Conservation (phyloP, 495 filamentous ascomycete genomes). For the Xylaria venustula region DNA sequence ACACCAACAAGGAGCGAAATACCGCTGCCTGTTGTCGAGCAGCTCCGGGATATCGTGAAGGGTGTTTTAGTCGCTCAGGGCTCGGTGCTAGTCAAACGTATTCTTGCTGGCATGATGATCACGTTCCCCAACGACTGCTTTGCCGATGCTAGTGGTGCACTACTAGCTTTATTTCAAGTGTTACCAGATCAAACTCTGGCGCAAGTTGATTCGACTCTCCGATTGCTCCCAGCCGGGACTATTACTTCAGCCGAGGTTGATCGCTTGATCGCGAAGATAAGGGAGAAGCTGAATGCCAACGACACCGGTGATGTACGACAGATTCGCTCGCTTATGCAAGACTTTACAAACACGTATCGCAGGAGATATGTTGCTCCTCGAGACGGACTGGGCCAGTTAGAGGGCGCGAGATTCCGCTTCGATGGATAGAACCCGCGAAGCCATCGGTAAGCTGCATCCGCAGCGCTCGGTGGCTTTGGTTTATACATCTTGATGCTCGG, state of each 20-base stretch:
- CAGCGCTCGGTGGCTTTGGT: no score
- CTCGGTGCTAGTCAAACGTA: constrained; percentile 75
- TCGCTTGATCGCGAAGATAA: constrained; percentile 63
- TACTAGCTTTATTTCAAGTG: constrained; percentile 84
- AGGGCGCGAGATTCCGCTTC: constrained; percentile 84
- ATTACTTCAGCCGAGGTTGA: constrained; percentile 63
- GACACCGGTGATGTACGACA: constrained; percentile 63
- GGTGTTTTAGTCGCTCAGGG: constrained; percentile 69
- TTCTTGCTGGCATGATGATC: constrained; percentile 98
- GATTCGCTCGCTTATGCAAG: constrained; percentile 83
- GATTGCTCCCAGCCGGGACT: constrained; percentile 77
- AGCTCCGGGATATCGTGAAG: constrained; percentile 70
- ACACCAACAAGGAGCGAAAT: constrained; percentile 70
- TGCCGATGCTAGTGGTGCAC: constrained; percentile 86
- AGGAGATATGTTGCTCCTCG: constrained; percentile 91
- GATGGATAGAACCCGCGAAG: constrained; percentile 50
- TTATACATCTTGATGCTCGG: no score
- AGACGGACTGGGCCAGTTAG: constrained; percentile 81
- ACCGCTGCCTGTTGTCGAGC: constrained; percentile 46
- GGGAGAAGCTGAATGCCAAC: constrained; percentile 63
- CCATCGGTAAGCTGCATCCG: no score
- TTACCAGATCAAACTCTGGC: constrained; percentile 70
- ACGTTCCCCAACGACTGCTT: constrained; percentile 94
- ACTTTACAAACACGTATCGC: constrained; percentile 94
- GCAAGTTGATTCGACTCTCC: constrained; percentile 81